Conservation (phyloP, 768 basidiomycete genomes). For the Pleurotus platypus region DNA sequence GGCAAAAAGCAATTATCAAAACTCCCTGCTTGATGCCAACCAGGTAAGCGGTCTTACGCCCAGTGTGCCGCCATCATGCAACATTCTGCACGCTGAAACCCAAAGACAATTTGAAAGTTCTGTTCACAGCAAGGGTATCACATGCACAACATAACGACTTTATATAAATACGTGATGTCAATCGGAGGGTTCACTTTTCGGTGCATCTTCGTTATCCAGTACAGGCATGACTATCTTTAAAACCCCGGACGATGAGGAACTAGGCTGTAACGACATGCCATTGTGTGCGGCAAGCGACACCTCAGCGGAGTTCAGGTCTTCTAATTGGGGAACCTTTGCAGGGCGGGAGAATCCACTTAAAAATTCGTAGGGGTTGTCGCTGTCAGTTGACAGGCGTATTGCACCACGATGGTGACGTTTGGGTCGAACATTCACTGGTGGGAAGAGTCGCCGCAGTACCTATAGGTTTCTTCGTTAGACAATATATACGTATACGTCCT, state of each 20-base stretch:
- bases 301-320: slow-evolving; percentile 43
- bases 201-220: neutral
- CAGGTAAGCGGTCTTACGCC: neutral
- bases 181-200: neutral
- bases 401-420: slow-evolving; percentile 4
- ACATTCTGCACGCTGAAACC: neutral
- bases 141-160: neutral
- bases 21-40: slow-evolving; percentile 8
- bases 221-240: slow-evolving; percentile 14
- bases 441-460: slow-evolving; percentile 22
- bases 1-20: neutral
- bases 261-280: slow-evolving; percentile 50
- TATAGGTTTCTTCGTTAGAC: slow-evolving; percentile 2
- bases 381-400: slow-evolving; percentile 9
- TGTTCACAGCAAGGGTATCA: neutral
- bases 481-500: slow-evolving; percentile 7
- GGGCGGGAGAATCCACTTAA: slow-evolving; percentile 38
- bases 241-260: slow-evolving; percentile 4
- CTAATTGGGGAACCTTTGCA: slow-evolving; percentile 36
- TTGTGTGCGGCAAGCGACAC: slow-evolving; percentile 43
- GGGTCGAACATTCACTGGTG: slow-evolving; percentile 14
- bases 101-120: neutral
- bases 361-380: slow-evolving; percentile 50
- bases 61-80: neutral
- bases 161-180: neutral